phyloP scores from a whole-genome alignment of 1,284 basidiomycete species.

The Rhodofomes roseus region DNA sequence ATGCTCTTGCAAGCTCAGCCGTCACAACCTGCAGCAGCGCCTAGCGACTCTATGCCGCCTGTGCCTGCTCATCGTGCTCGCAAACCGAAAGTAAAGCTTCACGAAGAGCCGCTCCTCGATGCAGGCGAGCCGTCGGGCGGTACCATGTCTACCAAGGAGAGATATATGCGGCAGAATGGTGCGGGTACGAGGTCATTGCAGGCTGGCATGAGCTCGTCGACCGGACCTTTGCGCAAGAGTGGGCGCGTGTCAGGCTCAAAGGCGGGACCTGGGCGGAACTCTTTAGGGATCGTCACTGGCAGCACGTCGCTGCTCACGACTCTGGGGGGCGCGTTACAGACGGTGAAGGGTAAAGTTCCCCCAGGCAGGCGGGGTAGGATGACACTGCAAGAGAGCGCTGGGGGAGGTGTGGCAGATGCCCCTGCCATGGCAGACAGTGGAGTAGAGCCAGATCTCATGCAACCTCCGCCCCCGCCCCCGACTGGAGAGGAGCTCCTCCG shows the following conservation, averaged over 20 bases:
- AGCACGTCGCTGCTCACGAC: conserved; percentile 15
- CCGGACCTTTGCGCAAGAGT: background rate
- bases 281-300: conserved; percentile 26
- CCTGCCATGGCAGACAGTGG: background rate
- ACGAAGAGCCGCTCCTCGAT: conserved; percentile 34
- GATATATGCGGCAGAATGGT: conserved; percentile 23
- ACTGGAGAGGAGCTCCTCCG: conserved; percentile 44
- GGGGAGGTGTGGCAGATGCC: background rate
- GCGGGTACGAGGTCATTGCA: background rate
- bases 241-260: conserved; percentile 24
- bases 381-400: background rate
- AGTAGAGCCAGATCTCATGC: conserved; percentile 3
- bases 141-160: conserved; percentile 46
- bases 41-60: conserved; percentile 23
- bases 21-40: background rate
- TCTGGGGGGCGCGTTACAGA: conserved; percentile 16
- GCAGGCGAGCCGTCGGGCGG: conserved; percentile 24
- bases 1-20: conserved; percentile 4
- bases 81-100: conserved; percentile 50
- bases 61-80: conserved; percentile 44
- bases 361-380: background rate
- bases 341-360: conserved; percentile 10
- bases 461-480: conserved; percentile 19
- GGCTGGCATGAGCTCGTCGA: background rate
- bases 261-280: conserved; percentile 45